phyloP scores from a whole-genome alignment of 2,329 filamentous ascomycete genomes.

The Verticillium nubilum region DNA sequence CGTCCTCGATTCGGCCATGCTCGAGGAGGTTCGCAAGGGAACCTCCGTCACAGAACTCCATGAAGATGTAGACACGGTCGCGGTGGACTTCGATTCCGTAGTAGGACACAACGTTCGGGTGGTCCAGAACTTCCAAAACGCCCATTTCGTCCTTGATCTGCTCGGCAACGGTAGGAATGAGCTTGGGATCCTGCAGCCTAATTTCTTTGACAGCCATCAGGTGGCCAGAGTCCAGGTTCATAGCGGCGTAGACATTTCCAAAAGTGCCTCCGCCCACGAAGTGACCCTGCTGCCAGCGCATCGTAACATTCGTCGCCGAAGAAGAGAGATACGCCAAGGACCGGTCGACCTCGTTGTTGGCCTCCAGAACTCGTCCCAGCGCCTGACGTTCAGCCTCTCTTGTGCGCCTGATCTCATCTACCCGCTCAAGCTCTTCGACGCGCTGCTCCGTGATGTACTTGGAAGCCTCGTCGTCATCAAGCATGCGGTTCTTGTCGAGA shows the following conservation, averaged over 20 bases:
- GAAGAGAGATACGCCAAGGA: constrained; percentile 92
- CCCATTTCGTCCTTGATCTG: constrained; percentile 98
- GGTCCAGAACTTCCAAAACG: constrained; percentile 89
- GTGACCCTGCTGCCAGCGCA: constrained; percentile 98
- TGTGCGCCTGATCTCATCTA: constrained; percentile 74
- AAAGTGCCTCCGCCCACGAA: constrained; percentile 97
- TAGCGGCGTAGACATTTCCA: constrained; percentile 93
- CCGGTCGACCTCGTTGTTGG: constrained; percentile 90
- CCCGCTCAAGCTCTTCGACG: constrained; percentile 62
- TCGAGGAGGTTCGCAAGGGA: constrained; percentile 86
- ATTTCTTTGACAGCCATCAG: constrained; percentile 99
- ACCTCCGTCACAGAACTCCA: constrained; percentile 97
- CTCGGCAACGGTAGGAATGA: constrained; percentile 88
- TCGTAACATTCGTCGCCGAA: constrained; percentile 87
- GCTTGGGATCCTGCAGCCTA: constrained; percentile 88
- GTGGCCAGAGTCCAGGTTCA: constrained; percentile 93
- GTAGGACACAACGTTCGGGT: constrained; percentile 96
- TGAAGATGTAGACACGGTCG: constrained; percentile 99
- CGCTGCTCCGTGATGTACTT: constrained; percentile 71
- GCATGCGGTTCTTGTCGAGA: constrained; percentile 67
- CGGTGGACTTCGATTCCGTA: constrained; percentile 97
- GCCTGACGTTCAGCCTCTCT: constrained; percentile 82
- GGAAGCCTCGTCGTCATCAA: constrained; percentile 81
- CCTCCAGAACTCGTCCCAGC: constrained; percentile 85
- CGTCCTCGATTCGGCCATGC: constrained; percentile 94